Evolutionary conservation across 164 flowering plant genomes (phyloP).

Genomic region (Nymphaea colorata): DNA sequence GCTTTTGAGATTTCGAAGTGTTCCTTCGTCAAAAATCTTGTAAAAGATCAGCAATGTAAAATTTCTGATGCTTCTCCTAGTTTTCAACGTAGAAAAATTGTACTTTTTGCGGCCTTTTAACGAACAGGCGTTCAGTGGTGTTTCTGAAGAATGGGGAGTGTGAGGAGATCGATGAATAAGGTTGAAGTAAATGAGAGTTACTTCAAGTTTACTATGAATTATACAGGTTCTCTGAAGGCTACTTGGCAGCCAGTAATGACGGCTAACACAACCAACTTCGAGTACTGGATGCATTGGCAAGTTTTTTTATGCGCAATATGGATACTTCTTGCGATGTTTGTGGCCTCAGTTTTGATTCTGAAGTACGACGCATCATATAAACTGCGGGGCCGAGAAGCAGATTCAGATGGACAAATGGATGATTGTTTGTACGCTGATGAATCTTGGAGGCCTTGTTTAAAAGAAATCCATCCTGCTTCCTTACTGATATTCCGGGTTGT

Average conservation of each 20-base stretch:
- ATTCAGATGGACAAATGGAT: constrained; percentile 13
- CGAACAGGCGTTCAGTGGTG: not conserved
- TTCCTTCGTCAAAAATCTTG: not conserved
- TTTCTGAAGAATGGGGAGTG: not conserved
- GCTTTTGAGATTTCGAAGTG: not conserved
- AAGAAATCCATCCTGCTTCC: constrained; percentile 81
- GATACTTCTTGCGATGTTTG: constrained; percentile 26
- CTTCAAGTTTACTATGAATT: not conserved
- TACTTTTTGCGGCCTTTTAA: not conserved
- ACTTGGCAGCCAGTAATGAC: constrained; percentile 62
- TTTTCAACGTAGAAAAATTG: too few relatives aligned
- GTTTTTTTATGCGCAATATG: constrained; percentile 47
- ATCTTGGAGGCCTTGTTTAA: constrained; percentile 76
- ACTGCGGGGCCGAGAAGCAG: constrained; percentile 2
- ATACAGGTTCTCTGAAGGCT: constrained; percentile 36
- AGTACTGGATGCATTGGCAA: constrained; percentile 91
- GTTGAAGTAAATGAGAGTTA: not conserved
- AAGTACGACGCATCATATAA: constrained; percentile 33
- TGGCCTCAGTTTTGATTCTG: constrained; percentile 45
- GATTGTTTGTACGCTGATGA: constrained; percentile 62
- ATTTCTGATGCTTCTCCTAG: not conserved
- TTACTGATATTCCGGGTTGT: constrained; percentile 52
- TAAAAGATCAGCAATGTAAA: not conserved
- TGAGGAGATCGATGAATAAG: not conserved
- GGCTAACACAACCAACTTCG: constrained; percentile 1